Conservation (phyloP, 805 yeast species). For the Candida verbasci region DNA sequence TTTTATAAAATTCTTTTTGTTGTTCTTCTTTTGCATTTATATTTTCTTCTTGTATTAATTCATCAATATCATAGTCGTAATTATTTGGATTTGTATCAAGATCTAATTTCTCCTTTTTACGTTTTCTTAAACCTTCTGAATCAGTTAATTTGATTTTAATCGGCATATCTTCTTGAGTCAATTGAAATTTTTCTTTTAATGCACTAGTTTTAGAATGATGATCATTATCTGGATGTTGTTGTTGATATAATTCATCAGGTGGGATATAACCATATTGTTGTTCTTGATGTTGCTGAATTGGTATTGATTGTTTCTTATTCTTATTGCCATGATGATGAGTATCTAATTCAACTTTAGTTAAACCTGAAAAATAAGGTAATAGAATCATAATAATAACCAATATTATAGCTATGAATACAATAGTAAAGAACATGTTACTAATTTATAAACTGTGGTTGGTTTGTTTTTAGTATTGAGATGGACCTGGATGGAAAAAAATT, state of each 20-base stretch:
- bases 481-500: too few species aligned
- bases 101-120: slow-evolving; percentile 30
- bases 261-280: slow-evolving; percentile 31
- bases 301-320: slow-evolving; percentile 5
- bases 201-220: slow-evolving; percentile 13
- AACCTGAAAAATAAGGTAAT: slow-evolving; percentile 49
- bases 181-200: slow-evolving; percentile 24
- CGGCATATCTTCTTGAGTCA: slow-evolving; percentile 36
- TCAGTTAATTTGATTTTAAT: slow-evolving; percentile 27
- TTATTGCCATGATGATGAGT: slow-evolving; percentile 14
- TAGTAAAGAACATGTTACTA: slow-evolving; percentile 30
- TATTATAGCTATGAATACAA: slow-evolving; percentile 37
- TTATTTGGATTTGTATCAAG: slow-evolving; percentile 35
- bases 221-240: slow-evolving; percentile 9
- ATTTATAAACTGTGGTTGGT: slow-evolving; percentile 2
- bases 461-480: too few species aligned
- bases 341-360: slow-evolving; percentile 39
- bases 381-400: slow-evolving; percentile 36
- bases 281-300: slow-evolving; percentile 3
- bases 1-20: slow-evolving; percentile 16
- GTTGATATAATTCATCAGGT: slow-evolving; percentile 30
- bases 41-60: slow-evolving; percentile 35
- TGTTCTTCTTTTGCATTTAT: slow-evolving; percentile 17
- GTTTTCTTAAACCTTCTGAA: slow-evolving; percentile 19
- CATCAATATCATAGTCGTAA: slow-evolving; percentile 42